A percentile compares a stretch with the other conserved stretches of the same genome.
These are phyloP conservation scores for Diaporthe capsici DNA, from an alignment of 2,329 filamentous ascomycete genomes.

Conservation along the genomic window DNA sequence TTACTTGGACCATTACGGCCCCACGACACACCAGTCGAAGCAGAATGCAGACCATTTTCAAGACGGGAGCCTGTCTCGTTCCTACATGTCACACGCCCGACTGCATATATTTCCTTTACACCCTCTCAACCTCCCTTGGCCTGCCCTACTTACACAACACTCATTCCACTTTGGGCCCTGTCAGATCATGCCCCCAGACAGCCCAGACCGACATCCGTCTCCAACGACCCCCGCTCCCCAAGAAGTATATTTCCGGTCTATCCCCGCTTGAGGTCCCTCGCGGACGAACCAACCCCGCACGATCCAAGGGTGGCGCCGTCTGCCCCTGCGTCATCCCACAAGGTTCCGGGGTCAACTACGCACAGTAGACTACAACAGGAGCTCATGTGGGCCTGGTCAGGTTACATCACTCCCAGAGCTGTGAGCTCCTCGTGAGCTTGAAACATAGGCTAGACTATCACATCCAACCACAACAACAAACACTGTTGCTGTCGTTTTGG, in stretches of 20 bases:
- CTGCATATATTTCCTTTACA: not conserved
- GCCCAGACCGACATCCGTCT: not conserved
- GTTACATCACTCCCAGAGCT: slow-evolving; percentile 17
- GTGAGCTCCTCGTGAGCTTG: slow-evolving; percentile 5
- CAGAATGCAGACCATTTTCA: not conserved
- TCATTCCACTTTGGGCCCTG: not conserved
- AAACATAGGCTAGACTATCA: not conserved
- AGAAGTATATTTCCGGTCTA: not conserved
- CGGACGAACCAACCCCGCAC: slow-evolving; percentile 9
- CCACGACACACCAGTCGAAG: not conserved
- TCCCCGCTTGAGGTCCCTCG: not conserved
- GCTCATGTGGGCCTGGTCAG: slow-evolving; percentile 23
- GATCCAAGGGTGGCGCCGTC: slow-evolving; percentile 14
- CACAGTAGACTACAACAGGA: not conserved
- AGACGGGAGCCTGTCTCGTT: not conserved
- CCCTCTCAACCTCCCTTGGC: not conserved
- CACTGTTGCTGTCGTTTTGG: not conserved
- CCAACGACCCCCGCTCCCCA: not conserved
- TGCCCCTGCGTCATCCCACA: slow-evolving; percentile 29
- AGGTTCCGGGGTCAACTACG: slow-evolving; percentile 17
- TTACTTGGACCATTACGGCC: not conserved
- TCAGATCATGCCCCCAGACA: not conserved
- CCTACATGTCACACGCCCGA: not conserved
- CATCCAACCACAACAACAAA: not conserved
- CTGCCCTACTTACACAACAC: not conserved